Conservation (phyloP, 1,284 basidiomycete species). For the Neotropicomus parvogracilis region DNA sequence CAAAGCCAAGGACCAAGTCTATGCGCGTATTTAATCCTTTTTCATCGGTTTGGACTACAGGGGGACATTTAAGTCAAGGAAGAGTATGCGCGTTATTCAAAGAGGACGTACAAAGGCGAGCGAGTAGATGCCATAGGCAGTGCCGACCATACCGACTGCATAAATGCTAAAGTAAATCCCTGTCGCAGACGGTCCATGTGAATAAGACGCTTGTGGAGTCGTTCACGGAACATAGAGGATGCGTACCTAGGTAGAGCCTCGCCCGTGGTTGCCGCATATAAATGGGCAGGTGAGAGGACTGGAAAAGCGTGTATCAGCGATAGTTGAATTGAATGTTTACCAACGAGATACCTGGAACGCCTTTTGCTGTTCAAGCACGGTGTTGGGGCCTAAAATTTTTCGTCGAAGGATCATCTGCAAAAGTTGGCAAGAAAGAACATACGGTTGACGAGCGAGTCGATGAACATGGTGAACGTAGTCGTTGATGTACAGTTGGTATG, state of each 20-base stretch:
- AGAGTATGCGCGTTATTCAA: background rate
- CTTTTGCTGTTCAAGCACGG: constrained; percentile 60
- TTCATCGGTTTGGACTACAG: constrained; percentile 28
- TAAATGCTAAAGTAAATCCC: constrained; percentile 55
- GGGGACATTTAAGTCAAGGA: background rate
- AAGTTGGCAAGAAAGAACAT: constrained; percentile 6
- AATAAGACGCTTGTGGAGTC: background rate
- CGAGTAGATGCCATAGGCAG: constrained; percentile 46
- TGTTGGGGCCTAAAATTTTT: constrained; percentile 49
- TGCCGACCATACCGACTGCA: constrained; percentile 50
- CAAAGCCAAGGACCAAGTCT: constrained; percentile 7
- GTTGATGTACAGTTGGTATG: background rate
- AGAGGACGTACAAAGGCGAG: constrained; percentile 49
- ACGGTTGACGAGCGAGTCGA: constrained; percentile 57
- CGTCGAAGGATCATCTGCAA: too few relatives aligned
- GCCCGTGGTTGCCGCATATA: constrained; percentile 48
- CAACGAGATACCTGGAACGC: constrained; percentile 52
- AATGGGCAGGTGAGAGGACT: constrained; percentile 39
- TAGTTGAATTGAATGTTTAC: background rate
- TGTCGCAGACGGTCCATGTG: constrained; percentile 26
- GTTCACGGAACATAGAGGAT: background rate
- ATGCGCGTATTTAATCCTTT: constrained; percentile 20
- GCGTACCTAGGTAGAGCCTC: constrained; percentile 46
- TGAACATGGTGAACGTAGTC: constrained; percentile 37
- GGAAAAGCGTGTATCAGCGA: constrained; percentile 19